These are phyloP conservation scores for Aspergillus terreus DNA, from an alignment of 2,329 filamentous ascomycete genomes.

Conservation along the genomic window DNA sequence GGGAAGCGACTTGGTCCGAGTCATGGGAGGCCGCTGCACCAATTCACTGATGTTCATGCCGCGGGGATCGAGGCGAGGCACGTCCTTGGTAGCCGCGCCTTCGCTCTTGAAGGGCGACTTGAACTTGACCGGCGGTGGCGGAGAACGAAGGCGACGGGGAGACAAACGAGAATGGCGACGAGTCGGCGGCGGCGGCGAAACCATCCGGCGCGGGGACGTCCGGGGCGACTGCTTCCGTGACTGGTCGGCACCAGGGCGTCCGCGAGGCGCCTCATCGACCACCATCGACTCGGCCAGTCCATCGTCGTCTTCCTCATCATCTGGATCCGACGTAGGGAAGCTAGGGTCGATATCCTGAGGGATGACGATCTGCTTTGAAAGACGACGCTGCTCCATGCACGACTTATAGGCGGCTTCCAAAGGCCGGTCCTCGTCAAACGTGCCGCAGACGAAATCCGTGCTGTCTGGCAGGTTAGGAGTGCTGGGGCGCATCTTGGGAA, in stretches of 20 bases:
- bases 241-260: conserved; percentile 42
- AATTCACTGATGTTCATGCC: conserved; percentile 53
- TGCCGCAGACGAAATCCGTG: conserved; percentile 98
- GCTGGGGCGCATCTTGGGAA: conserved; percentile 58
- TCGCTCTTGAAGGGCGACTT: conserved; percentile 46
- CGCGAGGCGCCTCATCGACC: conserved; percentile 47
- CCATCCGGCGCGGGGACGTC: conserved; percentile 60
- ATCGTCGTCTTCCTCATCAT: conserved; percentile 69
- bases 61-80: conserved; percentile 43
- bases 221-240: conserved; percentile 52
- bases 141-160: conserved; percentile 67
- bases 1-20: conserved; percentile 82
- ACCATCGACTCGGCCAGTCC: conserved; percentile 49
- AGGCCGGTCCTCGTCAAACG: conserved; percentile 88
- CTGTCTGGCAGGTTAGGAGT: conserved; percentile 90
- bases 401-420: conserved; percentile 92
- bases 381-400: conserved; percentile 74
- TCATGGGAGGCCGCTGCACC: conserved; percentile 62
- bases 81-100: conserved; percentile 34
- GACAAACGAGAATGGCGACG: conserved; percentile 54
- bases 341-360: conserved; percentile 98
- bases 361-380: conserved; percentile 73
- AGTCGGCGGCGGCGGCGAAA: conserved; percentile 47
- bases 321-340: conserved; percentile 90
- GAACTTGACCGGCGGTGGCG: conserved; percentile 57